A percentile compares a stretch with the other conserved stretches of the same genome.
phyloP scores from a whole-genome alignment of 805 yeast species.

The Lipomyces sp. region DNA sequence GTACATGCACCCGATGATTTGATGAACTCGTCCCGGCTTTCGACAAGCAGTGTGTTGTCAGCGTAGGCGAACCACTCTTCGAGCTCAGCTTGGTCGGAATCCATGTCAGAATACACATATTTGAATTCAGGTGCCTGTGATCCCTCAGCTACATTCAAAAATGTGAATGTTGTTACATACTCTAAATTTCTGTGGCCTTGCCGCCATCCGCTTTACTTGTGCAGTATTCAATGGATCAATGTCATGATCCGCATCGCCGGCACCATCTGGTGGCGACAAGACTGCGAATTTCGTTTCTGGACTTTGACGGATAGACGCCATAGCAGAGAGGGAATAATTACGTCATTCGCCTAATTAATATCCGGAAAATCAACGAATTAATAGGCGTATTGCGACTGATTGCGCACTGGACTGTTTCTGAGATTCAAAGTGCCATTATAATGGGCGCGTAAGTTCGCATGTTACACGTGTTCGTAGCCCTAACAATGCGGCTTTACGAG shows the following conservation, averaged over 20 bases:
- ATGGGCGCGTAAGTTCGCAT: too few species aligned
- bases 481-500: too few species aligned
- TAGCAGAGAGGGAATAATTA: not conserved
- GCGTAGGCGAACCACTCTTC: slow-evolving; percentile 53
- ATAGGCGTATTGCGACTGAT: not conserved
- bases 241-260: slow-evolving; percentile 19
- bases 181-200: slow-evolving; percentile 14
- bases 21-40: slow-evolving; percentile 25
- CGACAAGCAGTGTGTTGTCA: slow-evolving; percentile 36
- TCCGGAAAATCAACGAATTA: not conserved
- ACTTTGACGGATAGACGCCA: slow-evolving; percentile 1
- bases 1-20: slow-evolving; percentile 15
- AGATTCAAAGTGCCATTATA: too few species aligned
- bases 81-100: slow-evolving; percentile 50
- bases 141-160: not conserved
- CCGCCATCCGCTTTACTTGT: slow-evolving; percentile 17
- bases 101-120: slow-evolving; percentile 51
- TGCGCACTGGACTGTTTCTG: not conserved
- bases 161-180: not conserved
- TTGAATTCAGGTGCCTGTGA: slow-evolving; percentile 45
- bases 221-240: slow-evolving; percentile 14
- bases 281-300: slow-evolving; percentile 23
- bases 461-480: too few species aligned
- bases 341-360: not conserved
- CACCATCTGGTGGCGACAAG: slow-evolving; percentile 15